Evolutionary conservation across 495 filamentous ascomycete species (phyloP).

Genomic region (Penicillium roqueforti): DNA sequence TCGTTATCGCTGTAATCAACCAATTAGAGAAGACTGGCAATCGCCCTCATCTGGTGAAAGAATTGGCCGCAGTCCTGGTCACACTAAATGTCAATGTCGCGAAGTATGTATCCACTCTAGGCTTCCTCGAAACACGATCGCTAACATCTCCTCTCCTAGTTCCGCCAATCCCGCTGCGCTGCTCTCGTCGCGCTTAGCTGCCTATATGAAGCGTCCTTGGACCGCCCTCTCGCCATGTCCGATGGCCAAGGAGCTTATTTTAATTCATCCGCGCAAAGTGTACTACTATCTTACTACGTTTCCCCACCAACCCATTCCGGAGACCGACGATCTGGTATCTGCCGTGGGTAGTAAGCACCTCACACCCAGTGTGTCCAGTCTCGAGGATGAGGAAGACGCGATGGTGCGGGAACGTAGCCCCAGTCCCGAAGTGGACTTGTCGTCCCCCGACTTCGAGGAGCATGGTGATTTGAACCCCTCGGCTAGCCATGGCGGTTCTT

Average conservation of each 20-base stretch:
- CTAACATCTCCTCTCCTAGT: conserved; percentile 49
- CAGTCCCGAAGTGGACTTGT: conserved; percentile 90
- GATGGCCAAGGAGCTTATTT: conserved; percentile 84
- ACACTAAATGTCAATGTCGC: conserved; percentile 76
- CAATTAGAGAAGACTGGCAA: conserved; percentile 91
- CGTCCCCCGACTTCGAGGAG: conserved; percentile 79
- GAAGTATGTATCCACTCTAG: conserved; percentile 58
- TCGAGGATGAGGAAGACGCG: conserved; percentile 68
- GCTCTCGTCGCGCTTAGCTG: conserved; percentile 83
- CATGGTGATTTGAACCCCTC: conserved; percentile 48
- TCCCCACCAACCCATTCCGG: conserved; percentile 77
- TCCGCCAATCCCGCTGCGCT: conserved; percentile 94
- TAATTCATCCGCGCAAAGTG: conserved; percentile 87
- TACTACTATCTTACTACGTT: conserved; percentile 91
- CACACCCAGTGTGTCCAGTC: conserved; percentile 79
- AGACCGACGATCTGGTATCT: conserved; percentile 53
- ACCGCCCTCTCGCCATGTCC: conserved; percentile 77
- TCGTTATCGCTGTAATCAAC: conserved; percentile 86
- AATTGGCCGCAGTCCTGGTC: conserved; percentile 78
- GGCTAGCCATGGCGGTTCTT: conserved; percentile 48
- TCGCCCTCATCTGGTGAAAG: conserved; percentile 89
- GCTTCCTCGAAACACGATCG: background rate
- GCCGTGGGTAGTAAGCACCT: conserved; percentile 52
- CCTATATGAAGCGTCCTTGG: conserved; percentile 88
- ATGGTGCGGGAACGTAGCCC: conserved; percentile 70